Percentiles rank a stretch among this genome's conserved stretches.
Evolutionary conservation across 1,139 yeast species (phyloP).

Genomic region (Blastobotrys indianensis): DNA sequence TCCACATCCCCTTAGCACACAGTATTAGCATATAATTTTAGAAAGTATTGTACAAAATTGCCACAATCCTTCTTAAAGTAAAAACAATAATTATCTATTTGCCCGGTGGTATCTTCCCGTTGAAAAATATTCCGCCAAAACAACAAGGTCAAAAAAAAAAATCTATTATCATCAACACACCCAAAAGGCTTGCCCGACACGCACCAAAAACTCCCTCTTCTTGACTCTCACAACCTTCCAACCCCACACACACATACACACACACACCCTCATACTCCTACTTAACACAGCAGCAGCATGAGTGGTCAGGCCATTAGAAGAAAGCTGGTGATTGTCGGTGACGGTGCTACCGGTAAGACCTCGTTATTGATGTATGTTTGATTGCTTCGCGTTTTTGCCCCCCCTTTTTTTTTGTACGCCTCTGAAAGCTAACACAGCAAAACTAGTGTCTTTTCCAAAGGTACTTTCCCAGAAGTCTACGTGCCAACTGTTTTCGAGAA

Average conservation of each 20-base stretch:
- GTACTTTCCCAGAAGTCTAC: slow-evolving; percentile 92
- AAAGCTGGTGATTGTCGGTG: slow-evolving; percentile 89
- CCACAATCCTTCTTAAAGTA: too few relatives aligned
- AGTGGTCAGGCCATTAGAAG: slow-evolving; percentile 42
- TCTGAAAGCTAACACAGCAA: slow-evolving; percentile 41
- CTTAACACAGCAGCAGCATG: slow-evolving; percentile 2
- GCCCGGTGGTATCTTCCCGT: too few relatives aligned
- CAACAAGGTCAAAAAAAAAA: neutral
- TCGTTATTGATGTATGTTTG: slow-evolving; percentile 36
- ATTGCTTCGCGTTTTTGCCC: neutral
- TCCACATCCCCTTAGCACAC: too few relatives aligned
- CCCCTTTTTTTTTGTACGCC: too few relatives aligned
- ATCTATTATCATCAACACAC: neutral
- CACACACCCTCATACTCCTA: neutral
- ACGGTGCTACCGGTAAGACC: slow-evolving; percentile 94
- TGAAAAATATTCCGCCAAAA: neutral
- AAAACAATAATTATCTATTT: too few relatives aligned
- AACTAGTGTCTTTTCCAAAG: slow-evolving; percentile 60
- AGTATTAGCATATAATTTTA: too few relatives aligned
- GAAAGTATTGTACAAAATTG: too few relatives aligned
- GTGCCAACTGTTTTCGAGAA: slow-evolving; percentile 95
- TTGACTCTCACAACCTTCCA: neutral
- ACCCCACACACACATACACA: slow-evolving; percentile 1
- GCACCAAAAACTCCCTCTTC: neutral
- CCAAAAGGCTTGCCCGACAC: neutral